Percentiles rank a stretch among this genome's conserved stretches.
These are phyloP conservation scores for Linum trigynum DNA, from an alignment of 345 rosid species.

Conservation along the genomic window DNA sequence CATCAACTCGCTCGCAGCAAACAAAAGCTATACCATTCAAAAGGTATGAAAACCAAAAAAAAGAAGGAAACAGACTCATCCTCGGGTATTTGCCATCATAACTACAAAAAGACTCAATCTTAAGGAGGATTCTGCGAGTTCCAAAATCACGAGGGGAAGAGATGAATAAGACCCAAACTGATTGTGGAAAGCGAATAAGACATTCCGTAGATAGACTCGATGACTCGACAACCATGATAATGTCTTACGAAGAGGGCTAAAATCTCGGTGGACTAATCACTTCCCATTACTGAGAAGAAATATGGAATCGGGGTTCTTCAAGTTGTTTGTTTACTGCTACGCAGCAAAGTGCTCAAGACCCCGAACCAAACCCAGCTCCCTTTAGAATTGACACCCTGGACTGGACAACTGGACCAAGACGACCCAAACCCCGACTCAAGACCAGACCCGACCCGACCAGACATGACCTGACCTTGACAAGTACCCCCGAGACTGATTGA, in stretches of 20 bases:
- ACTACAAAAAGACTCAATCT: neutral
- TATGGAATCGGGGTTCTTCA: slow-evolving; percentile 11
- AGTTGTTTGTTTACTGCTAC: slow-evolving; percentile 2
- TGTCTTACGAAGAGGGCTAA: slow-evolving; percentile 1
- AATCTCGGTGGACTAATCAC: too few relatives aligned
- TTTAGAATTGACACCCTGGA: neutral
- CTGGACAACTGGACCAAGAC: neutral
- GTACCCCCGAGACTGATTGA: too few relatives aligned
- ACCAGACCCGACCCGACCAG: neutral
- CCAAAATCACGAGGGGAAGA: slow-evolving; percentile 12
- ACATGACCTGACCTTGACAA: neutral
- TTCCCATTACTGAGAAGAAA: too few relatives aligned
- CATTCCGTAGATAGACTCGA: slow-evolving; percentile 1
- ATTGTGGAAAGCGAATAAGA: slow-evolving; percentile 3
- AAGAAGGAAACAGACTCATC: neutral
- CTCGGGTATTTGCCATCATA: neutral
- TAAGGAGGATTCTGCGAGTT: slow-evolving; percentile 9
- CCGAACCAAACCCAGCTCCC: slow-evolving; percentile 18
- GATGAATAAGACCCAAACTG: neutral
- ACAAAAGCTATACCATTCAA: neutral
- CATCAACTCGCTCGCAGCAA: neutral
- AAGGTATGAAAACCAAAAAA: too few relatives aligned
- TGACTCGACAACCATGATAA: neutral
- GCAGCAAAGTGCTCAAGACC: slow-evolving; percentile 3
- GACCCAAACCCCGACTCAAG: neutral